Percentiles rank a stretch among this genome's conserved stretches.
phyloP scores from a whole-genome alignment of 176 grass and related monocot species.

The Dendrocalamus sinicus region DNA sequence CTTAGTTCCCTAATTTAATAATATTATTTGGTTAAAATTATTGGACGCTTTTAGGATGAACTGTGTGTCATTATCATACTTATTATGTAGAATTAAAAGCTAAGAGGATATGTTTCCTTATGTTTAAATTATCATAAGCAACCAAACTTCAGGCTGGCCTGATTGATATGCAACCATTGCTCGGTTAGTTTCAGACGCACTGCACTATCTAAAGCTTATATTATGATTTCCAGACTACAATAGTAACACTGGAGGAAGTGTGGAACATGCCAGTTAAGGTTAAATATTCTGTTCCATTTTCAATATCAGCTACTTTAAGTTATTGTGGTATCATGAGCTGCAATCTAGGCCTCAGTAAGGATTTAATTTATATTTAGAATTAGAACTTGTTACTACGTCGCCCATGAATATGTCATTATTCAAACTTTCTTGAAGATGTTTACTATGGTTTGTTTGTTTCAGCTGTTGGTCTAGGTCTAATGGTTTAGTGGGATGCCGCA shows the following conservation, averaged over 20 bases:
- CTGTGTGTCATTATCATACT: background rate
- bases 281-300: background rate
- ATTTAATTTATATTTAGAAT: background rate
- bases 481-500: background rate
- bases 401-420: background rate
- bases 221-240: background rate
- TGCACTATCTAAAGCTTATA: background rate
- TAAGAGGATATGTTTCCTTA: background rate
- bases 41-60: constrained; percentile 9
- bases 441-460: constrained; percentile 11
- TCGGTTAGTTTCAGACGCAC: background rate
- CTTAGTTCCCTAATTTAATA: constrained; percentile 18
- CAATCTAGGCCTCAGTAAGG: constrained; percentile 13
- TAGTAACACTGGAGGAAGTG: background rate
- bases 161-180: constrained; percentile 21
- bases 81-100: constrained; percentile 5
- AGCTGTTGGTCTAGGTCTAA: constrained; percentile 34
- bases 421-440: constrained; percentile 1
- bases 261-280: constrained; percentile 23
- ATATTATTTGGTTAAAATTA: constrained; percentile 11
- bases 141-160: background rate
- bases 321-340: constrained; percentile 21
- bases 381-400: background rate
- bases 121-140: constrained; percentile 34
- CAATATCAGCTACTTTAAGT: background rate